Evolutionary conservation across 1,284 basidiomycete species (phyloP).

Genomic region (Fomitopsis palustris): DNA sequence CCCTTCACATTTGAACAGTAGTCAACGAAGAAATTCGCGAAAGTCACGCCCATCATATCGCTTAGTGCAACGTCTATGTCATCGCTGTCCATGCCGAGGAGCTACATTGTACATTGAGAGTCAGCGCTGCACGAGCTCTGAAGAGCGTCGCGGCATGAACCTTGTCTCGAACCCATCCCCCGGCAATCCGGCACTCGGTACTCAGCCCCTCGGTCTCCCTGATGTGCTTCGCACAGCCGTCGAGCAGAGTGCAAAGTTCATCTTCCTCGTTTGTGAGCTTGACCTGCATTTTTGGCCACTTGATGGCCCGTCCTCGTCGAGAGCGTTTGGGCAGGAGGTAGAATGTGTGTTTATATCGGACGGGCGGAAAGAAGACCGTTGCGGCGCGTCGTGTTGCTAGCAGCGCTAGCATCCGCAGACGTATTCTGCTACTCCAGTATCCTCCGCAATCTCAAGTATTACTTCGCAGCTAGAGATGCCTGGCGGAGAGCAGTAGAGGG

Average conservation of each 20-base stretch:
- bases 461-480: neutral
- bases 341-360: neutral
- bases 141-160: slow-evolving; percentile 37
- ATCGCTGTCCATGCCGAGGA: slow-evolving; percentile 80
- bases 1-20: slow-evolving; percentile 59
- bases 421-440: neutral
- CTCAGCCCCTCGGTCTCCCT: slow-evolving; percentile 45
- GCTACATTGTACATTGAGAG: slow-evolving; percentile 40
- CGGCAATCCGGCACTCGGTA: slow-evolving; percentile 84
- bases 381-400: neutral
- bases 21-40: slow-evolving; percentile 78
- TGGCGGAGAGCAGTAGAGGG: too few species aligned
- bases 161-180: slow-evolving; percentile 98
- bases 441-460: neutral
- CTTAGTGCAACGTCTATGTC: slow-evolving; percentile 95
- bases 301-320: slow-evolving; percentile 6
- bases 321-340: neutral
- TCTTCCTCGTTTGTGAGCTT: slow-evolving; percentile 55
- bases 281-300: slow-evolving; percentile 31
- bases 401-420: neutral
- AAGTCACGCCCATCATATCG: slow-evolving; percentile 87
- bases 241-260: slow-evolving; percentile 60
- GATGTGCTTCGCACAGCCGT: slow-evolving; percentile 61
- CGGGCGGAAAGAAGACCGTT: neutral
- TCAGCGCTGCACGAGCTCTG: neutral